Conservation (phyloP, 306 rosid species). For the Prunus salicina region DNA sequence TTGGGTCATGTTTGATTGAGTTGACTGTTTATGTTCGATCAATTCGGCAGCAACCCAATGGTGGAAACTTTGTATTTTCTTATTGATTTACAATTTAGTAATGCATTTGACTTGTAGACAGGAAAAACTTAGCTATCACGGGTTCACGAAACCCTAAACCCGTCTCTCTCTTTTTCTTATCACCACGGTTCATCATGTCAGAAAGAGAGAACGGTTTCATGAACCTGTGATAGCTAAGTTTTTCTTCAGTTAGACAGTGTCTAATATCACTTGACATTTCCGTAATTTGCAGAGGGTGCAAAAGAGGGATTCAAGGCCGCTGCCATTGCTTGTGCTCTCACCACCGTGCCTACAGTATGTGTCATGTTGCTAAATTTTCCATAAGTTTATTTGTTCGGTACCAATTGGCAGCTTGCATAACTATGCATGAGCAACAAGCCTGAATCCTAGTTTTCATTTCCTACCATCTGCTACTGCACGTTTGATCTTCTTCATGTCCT, state of each 20-base stretch:
- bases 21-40: not conserved
- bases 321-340: constrained; percentile 44
- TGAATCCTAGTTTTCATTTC: not conserved
- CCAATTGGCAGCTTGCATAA: not conserved
- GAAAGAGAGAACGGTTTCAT: not conserved
- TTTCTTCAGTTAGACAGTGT: not conserved
- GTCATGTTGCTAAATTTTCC: not conserved
- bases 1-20: not conserved
- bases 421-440: not conserved
- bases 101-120: too few species aligned
- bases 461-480: not conserved
- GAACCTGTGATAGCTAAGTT: not conserved
- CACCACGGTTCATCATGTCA: not conserved
- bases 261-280: constrained; percentile 15
- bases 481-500: not conserved
- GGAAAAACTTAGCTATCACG: too few species aligned
- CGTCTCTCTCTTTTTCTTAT: too few species aligned
- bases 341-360: constrained; percentile 78
- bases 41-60: too few species aligned
- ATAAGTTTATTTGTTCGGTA: not conserved
- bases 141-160: too few species aligned
- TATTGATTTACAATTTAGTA: too few species aligned
- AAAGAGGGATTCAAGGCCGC: constrained; percentile 82
- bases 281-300: constrained; percentile 65
- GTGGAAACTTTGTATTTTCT: too few species aligned